Conservation (phyloP, 768 basidiomycete species). For the Xerocomellus amylosporus region DNA sequence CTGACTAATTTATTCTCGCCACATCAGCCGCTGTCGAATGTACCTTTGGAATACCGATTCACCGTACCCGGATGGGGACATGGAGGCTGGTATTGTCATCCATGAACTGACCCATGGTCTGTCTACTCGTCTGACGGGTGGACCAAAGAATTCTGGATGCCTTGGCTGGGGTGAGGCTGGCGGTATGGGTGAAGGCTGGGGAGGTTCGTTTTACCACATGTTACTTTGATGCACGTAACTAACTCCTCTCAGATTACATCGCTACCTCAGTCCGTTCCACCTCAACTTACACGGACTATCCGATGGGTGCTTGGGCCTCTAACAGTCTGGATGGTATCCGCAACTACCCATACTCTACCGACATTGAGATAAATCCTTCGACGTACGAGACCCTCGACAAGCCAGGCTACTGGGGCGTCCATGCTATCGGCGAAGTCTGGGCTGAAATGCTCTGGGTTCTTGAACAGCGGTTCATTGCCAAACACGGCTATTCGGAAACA, state of each 20-base stretch:
- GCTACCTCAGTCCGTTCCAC: constrained; percentile 85
- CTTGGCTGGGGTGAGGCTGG: constrained; percentile 95
- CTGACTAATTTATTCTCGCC: background rate
- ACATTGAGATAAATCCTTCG: constrained; percentile 77
- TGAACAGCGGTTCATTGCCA: constrained; percentile 67
- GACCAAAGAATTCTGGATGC: constrained; percentile 88
- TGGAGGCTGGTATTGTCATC: constrained; percentile 96
- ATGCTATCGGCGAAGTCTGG: constrained; percentile 94
- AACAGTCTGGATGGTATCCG: constrained; percentile 75
- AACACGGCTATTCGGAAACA: constrained; percentile 75
- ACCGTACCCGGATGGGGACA: constrained; percentile 91
- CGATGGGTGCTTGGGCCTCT: constrained; percentile 96
- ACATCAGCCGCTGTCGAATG: constrained; percentile 76
- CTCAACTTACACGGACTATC: constrained; percentile 66
- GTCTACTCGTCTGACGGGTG: constrained; percentile 92
- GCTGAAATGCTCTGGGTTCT: constrained; percentile 87
- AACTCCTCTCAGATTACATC: constrained; percentile 56
- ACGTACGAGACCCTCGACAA: constrained; percentile 94
- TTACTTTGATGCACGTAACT: background rate
- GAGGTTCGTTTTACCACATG: constrained; percentile 42
- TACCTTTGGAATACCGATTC: constrained; percentile 91
- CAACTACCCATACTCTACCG: constrained; percentile 84
- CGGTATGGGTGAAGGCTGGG: constrained; percentile 99
- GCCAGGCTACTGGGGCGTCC: constrained; percentile 91
- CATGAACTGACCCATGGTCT: constrained; percentile 88